A percentile compares a stretch with the other conserved stretches of the same genome.
These are phyloP conservation scores for Penicillium argentinense DNA, from an alignment of 495 filamentous ascomycete genomes.

Conservation along the genomic window DNA sequence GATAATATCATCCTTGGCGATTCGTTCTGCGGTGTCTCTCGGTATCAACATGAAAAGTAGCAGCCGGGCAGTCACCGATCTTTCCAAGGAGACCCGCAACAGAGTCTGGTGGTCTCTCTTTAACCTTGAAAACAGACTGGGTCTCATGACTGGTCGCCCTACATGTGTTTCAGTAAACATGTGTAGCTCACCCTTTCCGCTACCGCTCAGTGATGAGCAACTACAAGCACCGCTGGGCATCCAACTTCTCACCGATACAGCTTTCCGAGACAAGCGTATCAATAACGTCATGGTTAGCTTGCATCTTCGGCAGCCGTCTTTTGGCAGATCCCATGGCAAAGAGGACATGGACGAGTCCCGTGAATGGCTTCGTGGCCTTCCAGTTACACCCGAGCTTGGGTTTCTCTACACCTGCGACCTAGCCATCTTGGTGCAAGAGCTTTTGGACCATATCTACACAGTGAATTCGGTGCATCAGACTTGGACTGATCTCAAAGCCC, in stretches of 20 bases:
- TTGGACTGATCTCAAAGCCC: slow-evolving; percentile 57
- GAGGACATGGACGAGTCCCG: neutral
- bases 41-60: slow-evolving; percentile 59
- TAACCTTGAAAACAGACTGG: slow-evolving; percentile 56
- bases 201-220: slow-evolving; percentile 52
- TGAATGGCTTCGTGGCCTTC: slow-evolving; percentile 26
- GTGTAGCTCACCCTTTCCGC: slow-evolving; percentile 48
- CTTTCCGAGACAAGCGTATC: slow-evolving; percentile 25
- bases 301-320: slow-evolving; percentile 4
- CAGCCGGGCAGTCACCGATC: slow-evolving; percentile 35
- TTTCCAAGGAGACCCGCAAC: slow-evolving; percentile 57
- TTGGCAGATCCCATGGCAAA: slow-evolving; percentile 14
- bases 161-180: slow-evolving; percentile 52
- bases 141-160: slow-evolving; percentile 60
- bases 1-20: slow-evolving; percentile 56
- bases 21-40: too few relatives aligned
- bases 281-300: slow-evolving; percentile 11
- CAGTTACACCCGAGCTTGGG: slow-evolving; percentile 35
- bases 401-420: slow-evolving; percentile 50
- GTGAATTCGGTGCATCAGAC: slow-evolving; percentile 44
- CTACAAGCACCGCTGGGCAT: slow-evolving; percentile 25
- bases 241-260: slow-evolving; percentile 22
- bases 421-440: slow-evolving; percentile 50
- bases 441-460: slow-evolving; percentile 55
- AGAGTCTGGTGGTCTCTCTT: slow-evolving; percentile 66